Conservation (phyloP, 139 green algal genomes). For the Picocystis salinarum region DNA sequence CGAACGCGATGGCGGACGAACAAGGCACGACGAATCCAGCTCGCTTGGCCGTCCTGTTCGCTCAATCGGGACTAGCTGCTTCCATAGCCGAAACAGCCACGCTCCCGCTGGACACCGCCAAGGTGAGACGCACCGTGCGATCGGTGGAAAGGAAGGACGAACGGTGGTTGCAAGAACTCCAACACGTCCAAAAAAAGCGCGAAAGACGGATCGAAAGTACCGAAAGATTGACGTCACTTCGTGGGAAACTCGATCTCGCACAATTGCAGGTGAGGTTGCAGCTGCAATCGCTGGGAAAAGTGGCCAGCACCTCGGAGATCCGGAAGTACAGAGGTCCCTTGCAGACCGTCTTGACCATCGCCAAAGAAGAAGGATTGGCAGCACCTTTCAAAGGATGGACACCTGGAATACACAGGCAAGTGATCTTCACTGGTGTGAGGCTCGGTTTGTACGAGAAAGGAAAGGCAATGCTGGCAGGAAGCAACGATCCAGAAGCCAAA, state of each 20-base stretch:
- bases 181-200: too few species aligned
- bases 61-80: too few species aligned
- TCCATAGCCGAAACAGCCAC: constrained; percentile 13
- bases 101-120: constrained; percentile 22
- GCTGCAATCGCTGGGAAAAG: constrained; percentile 12
- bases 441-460: constrained; percentile 18
- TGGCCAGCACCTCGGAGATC: background rate
- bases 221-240: background rate
- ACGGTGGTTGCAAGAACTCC: too few species aligned
- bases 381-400: constrained; percentile 15
- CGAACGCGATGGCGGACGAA: too few species aligned
- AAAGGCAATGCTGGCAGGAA: constrained; percentile 1
- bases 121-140: too few species aligned
- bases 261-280: constrained; percentile 18
- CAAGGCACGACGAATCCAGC: too few species aligned
- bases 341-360: constrained; percentile 12
- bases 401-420: constrained; percentile 18
- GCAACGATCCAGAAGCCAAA: background rate
- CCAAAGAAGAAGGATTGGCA: constrained; percentile 11
- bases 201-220: too few species aligned
- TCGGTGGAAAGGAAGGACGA: too few species aligned
- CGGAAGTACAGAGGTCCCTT: constrained; percentile 10
- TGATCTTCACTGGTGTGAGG: constrained; percentile 20
- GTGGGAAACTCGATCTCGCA: background rate
- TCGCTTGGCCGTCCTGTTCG: too few species aligned